A percentile compares a stretch with the other conserved stretches of the same genome.
These are phyloP conservation scores for Paracorniculantispora psalliotae DNA, from an alignment of 2,329 filamentous ascomycete species.

Conservation along the genomic window DNA sequence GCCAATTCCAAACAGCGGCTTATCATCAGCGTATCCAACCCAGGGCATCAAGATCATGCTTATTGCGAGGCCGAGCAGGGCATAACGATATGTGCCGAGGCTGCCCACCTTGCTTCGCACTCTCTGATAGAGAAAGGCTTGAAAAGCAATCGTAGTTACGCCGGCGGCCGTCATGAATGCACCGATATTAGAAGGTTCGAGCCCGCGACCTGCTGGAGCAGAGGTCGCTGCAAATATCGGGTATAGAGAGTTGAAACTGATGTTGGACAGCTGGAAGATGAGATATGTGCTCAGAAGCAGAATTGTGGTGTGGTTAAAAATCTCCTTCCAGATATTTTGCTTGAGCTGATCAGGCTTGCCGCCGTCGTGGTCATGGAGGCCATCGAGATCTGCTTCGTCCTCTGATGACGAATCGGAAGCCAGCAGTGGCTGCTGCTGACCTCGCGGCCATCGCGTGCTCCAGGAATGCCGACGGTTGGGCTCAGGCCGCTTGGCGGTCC, in stretches of 20 bases:
- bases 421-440: conserved; percentile 26
- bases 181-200: conserved; percentile 77
- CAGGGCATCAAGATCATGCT: conserved; percentile 87
- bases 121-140: conserved; percentile 76
- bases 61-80: conserved; percentile 72
- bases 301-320: conserved; percentile 77
- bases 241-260: conserved; percentile 91
- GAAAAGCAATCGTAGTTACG: conserved; percentile 80
- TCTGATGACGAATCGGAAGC: conserved; percentile 22
- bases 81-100: conserved; percentile 73
- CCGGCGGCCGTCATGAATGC: conserved; percentile 81
- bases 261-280: conserved; percentile 89
- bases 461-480: conserved; percentile 28
- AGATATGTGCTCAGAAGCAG: conserved; percentile 80
- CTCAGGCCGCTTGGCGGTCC: not conserved
- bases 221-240: conserved; percentile 81
- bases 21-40: conserved; percentile 68
- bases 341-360: conserved; percentile 29
- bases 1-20: conserved; percentile 51
- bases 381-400: conserved; percentile 18
- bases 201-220: conserved; percentile 68
- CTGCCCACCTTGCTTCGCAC: conserved; percentile 79
- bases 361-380: conserved; percentile 18
- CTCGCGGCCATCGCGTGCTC: conserved; percentile 35
- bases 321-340: conserved; percentile 40